Conservation (phyloP, 1,284 basidiomycete species). For the Apiotrichum sp. region DNA sequence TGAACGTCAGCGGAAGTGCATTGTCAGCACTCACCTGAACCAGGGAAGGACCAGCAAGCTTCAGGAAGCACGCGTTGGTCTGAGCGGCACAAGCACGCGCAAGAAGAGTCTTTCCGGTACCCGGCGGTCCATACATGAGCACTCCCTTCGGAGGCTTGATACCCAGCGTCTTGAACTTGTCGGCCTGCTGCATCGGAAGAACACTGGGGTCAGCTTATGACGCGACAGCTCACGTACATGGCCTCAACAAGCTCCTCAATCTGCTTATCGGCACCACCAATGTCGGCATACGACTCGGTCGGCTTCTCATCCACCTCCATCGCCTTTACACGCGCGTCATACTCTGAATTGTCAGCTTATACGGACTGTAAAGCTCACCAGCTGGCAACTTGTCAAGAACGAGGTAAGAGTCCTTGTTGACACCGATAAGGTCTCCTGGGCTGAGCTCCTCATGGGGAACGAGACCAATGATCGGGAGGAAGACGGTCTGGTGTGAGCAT, state of each 20-base stretch:
- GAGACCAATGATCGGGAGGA: conserved; percentile 94
- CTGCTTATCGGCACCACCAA: conserved; percentile 74
- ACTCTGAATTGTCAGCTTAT: conserved; percentile 52
- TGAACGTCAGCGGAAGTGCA: conserved; percentile 16
- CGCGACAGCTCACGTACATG: conserved; percentile 47
- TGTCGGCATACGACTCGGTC: conserved; percentile 80
- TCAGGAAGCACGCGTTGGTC: conserved; percentile 73
- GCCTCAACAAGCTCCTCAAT: conserved; percentile 75
- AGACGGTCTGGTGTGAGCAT: conserved; percentile 64
- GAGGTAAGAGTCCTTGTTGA: conserved; percentile 99
- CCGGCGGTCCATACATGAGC: conserved; percentile 73
- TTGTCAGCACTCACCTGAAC: conserved; percentile 52
- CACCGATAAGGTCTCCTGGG: conserved; percentile 92
- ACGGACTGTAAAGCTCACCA: conserved; percentile 22
- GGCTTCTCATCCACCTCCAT: conserved; percentile 90
- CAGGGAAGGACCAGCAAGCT: conserved; percentile 68
- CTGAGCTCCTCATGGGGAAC: conserved; percentile 83
- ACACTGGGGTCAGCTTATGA: conserved; percentile 47
- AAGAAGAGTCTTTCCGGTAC: conserved; percentile 73
- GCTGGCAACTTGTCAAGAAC: conserved; percentile 77
- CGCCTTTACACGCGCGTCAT: conserved; percentile 71
- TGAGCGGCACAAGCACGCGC: conserved; percentile 73
- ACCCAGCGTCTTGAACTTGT: conserved; percentile 74
- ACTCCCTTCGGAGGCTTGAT: conserved; percentile 73
- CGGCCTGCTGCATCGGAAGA: conserved; percentile 71